phyloP scores from a whole-genome alignment of 2,329 filamentous ascomycete genomes.

The Cladosporium velox region DNA sequence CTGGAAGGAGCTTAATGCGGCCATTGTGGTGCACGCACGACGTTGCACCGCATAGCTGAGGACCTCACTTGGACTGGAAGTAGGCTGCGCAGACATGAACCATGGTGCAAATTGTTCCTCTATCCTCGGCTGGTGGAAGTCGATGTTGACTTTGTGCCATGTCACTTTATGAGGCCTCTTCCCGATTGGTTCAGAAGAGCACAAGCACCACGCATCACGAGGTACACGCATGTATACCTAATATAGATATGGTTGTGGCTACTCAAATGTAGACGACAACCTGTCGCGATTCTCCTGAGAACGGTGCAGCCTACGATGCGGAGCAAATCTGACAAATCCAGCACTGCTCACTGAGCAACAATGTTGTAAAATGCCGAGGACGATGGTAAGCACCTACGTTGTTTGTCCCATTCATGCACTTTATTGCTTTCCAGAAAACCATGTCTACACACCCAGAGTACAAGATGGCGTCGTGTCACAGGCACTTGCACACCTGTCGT shows the following conservation, averaged over 20 bases:
- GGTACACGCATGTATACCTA: background rate
- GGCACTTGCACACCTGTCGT: background rate
- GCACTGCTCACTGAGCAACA: background rate
- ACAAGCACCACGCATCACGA: background rate
- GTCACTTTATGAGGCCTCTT: background rate
- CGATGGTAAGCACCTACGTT: background rate
- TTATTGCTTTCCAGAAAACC: background rate
- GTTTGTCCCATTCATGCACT: background rate
- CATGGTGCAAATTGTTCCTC: slow-evolving; percentile 4
- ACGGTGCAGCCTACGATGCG: background rate
- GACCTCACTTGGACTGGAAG: slow-evolving; percentile 6
- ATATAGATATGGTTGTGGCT: background rate
- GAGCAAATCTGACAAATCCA: background rate
- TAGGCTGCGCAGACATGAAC: slow-evolving; percentile 1
- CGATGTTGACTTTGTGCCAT: slow-evolving; percentile 1
- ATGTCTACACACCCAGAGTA: background rate
- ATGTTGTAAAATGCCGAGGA: background rate
- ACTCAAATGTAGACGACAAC: background rate
- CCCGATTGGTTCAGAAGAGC: background rate
- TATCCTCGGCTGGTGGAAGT: background rate
- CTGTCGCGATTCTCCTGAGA: background rate
- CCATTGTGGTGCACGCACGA: slow-evolving; percentile 11
- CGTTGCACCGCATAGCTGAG: slow-evolving; percentile 7
- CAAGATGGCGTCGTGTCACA: background rate
- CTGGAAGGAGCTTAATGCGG: slow-evolving; percentile 19